These are phyloP conservation scores for Straminergon stramineum DNA, from an alignment of 225 moss, liverwort and hornwort genomes.

Conservation along the genomic window DNA sequence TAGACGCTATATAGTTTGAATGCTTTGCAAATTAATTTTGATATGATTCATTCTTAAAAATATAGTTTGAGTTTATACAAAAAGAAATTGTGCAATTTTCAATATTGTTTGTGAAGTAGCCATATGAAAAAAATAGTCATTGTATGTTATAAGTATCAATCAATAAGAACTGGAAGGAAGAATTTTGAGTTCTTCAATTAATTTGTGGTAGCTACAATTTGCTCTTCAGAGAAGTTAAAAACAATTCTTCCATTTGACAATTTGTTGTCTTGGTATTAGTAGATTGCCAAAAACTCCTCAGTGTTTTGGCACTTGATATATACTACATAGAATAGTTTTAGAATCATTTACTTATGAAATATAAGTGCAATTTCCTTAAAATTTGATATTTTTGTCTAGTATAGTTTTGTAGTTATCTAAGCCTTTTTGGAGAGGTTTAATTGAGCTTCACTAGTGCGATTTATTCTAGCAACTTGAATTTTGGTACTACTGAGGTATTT, in stretches of 20 bases:
- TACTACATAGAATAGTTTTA: neutral
- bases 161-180: neutral
- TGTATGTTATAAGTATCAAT: neutral
- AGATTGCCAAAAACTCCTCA: neutral
- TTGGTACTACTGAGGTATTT: neutral
- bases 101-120: neutral
- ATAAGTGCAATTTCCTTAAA: accelerated
- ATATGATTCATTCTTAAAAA: neutral
- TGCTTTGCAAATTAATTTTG: neutral
- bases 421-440: neutral
- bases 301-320: neutral
- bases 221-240: neutral
- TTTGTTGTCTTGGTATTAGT: neutral
- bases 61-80: neutral
- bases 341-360: neutral
- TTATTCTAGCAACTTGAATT: neutral
- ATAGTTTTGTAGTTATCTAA: neutral
- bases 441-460: neutral
- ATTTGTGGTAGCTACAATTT: neutral
- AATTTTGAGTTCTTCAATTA: neutral
- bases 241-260: neutral
- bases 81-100: neutral
- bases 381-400: neutral
- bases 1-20: neutral
- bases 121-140: neutral